Conservation (phyloP, 2,329 filamentous ascomycete species). For the Clonostachys rosea region DNA sequence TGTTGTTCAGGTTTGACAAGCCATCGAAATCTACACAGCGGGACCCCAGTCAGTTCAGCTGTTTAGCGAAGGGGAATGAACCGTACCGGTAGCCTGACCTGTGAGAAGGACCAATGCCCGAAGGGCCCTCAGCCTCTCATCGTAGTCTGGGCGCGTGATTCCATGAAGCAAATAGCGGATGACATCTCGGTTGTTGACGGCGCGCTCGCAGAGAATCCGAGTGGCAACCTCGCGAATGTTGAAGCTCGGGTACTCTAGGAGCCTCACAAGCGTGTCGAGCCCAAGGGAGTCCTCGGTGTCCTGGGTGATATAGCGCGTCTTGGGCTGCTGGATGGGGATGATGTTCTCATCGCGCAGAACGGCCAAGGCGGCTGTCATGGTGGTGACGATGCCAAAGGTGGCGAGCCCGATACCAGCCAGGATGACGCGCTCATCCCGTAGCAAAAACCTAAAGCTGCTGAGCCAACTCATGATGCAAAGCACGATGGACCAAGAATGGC, state of each 20-base stretch:
- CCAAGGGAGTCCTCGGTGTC: slow-evolving; percentile 70
- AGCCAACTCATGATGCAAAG: slow-evolving; percentile 31
- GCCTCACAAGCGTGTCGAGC: slow-evolving; percentile 59
- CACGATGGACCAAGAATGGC: background rate
- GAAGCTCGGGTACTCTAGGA: slow-evolving; percentile 67
- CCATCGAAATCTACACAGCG: slow-evolving; percentile 22
- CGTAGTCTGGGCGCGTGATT: slow-evolving; percentile 54
- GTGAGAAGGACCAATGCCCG: slow-evolving; percentile 52
- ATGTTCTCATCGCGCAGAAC: slow-evolving; percentile 60
- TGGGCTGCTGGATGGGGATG: slow-evolving; percentile 59
- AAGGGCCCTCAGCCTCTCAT: slow-evolving; percentile 51
- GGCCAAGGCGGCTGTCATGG: slow-evolving; percentile 54
- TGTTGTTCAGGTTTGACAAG: slow-evolving; percentile 42
- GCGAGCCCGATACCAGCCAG: slow-evolving; percentile 51
- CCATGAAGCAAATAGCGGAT: slow-evolving; percentile 49
- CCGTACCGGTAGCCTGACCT: slow-evolving; percentile 25
- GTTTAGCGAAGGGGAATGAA: background rate
- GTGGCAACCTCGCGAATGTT: slow-evolving; percentile 66
- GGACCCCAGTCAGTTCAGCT: too few relatives aligned
- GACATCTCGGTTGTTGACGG: slow-evolving; percentile 52
- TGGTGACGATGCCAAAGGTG: slow-evolving; percentile 51
- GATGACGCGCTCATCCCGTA: slow-evolving; percentile 48
- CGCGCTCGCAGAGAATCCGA: slow-evolving; percentile 51
- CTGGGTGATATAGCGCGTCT: slow-evolving; percentile 70
- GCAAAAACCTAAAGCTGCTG: slow-evolving; percentile 17